phyloP scores from a whole-genome alignment of 257 asterid genomes.

The Capsicum baccatum region DNA sequence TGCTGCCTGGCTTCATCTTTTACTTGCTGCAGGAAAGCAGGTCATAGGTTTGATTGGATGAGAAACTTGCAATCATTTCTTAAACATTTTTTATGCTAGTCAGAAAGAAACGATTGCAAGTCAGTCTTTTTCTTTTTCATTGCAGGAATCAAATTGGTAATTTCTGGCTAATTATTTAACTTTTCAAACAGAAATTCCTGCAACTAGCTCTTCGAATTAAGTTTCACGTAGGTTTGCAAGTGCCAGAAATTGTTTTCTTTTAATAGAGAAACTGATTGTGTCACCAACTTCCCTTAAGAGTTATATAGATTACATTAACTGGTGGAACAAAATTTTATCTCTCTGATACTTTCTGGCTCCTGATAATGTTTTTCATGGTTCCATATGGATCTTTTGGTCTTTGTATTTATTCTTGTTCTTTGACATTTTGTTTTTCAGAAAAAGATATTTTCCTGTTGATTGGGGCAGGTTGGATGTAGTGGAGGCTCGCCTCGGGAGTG shows the following conservation, averaged over 20 bases:
- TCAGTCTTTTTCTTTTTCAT: background rate
- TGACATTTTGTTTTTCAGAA: background rate
- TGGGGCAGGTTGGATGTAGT: too few species aligned
- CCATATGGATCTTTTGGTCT: background rate
- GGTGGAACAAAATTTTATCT: conserved; percentile 1
- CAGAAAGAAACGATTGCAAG: background rate
- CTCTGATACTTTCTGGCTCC: background rate
- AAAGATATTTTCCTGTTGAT: background rate
- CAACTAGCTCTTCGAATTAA: conserved; percentile 2
- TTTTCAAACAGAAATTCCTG: conserved; percentile 8
- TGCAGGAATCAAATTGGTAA: background rate
- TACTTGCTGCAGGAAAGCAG: background rate
- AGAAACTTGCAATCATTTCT: background rate
- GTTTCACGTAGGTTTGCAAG: background rate
- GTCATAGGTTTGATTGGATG: conserved; percentile 5
- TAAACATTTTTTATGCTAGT: background rate
- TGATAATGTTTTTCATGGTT: background rate
- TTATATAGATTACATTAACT: background rate
- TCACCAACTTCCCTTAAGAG: background rate
- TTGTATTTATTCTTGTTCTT: conserved; percentile 1
- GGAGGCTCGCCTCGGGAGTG: too few species aligned
- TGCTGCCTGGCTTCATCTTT: background rate
- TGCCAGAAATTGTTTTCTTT: background rate
- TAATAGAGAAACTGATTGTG: background rate
- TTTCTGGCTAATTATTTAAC: background rate